Base-by-base conservation (phyloP, 805 yeast species). In the Nakazawaea ernobii region DNA sequence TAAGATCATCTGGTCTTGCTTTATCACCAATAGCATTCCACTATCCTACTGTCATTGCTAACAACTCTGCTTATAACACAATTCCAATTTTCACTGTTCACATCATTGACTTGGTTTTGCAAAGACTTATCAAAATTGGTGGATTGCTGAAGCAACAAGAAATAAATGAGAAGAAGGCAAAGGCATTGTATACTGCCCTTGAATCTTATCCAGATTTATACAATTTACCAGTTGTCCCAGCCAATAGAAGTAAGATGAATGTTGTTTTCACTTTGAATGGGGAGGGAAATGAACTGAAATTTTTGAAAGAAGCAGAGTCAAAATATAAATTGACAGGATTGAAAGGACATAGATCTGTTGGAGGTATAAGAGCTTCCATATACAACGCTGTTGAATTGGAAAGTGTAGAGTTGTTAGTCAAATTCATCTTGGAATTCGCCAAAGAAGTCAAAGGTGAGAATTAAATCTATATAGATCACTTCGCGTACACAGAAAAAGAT, bases 271-370 rank as follows among this genome's bases (percentile, higher is more conserved):
- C 89, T 9, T 65, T 90, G 41, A 75, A 72, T 45, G 80, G 76
- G 3, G 87, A 75, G 2, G 60, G 63, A 2, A 63, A 79, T 45
- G 97, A 91, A 59, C 73, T 75, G 6, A 68, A 76, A 50, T 94
- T 94, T 67, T 59, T 92, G 51, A 70, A 78, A 51, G 81, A 73
- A 42, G 96, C 97, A 3, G 63, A 54, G 37, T 74, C 70, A 24
- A 76, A 64, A 27, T 60, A 54, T 48, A 74, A 78, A 1, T 72
- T 94, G 52, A 70, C 81, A 5, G 98, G 97, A 6, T 74, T 92
- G 59, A 87, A 90, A 68, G 98, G 99, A 37, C 98, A 92, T 67
- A 80, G 98, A 64, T 88, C 96, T 4, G 98, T 92, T 39, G 98
- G 98, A 44, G 99, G 99, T 29, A 85, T 94, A 67, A 83, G 99